Evolutionary conservation across 805 yeast genomes (phyloP).

Genomic region (Teunomyces lycoperdinae): DNA sequence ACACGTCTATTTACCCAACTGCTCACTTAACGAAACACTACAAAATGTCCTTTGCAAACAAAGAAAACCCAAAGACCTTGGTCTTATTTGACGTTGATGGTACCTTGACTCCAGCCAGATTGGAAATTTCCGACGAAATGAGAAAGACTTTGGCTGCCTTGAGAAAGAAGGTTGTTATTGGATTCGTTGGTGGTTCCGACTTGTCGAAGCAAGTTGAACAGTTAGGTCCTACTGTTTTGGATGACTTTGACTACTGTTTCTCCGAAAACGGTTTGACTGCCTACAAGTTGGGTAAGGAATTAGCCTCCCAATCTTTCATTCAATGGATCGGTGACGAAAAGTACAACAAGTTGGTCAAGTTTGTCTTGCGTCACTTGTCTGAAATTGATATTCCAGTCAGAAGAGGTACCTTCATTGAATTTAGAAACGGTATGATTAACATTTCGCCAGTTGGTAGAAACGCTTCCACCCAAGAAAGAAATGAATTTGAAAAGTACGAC

Average conservation of each 20-base stretch:
- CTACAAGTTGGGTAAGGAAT: conserved; percentile 81
- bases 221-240: conserved; percentile 73
- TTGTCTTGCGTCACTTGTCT: conserved; percentile 79
- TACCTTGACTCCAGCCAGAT: conserved; percentile 96
- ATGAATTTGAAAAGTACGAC: conserved; percentile 86
- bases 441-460: conserved; percentile 98
- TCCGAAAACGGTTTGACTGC: conserved; percentile 98
- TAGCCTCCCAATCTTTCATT: conserved; percentile 92
- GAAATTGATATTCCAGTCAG: conserved; percentile 89
- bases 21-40: background rate
- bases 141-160: conserved; percentile 63
- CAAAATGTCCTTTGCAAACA: conserved; percentile 61
- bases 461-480: conserved; percentile 91
- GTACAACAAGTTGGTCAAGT: conserved; percentile 85
- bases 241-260: conserved; percentile 92
- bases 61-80: conserved; percentile 80
- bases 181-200: conserved; percentile 98
- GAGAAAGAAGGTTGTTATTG: conserved; percentile 90
- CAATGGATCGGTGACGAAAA: conserved; percentile 93
- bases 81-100: conserved; percentile 98
- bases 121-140: conserved; percentile 74
- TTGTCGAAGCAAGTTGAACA: conserved; percentile 94
- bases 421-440: conserved; percentile 99
- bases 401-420: conserved; percentile 98
- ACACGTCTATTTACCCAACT: conserved; percentile 1